Evolutionary conservation across 1,284 basidiomycete genomes (phyloP), one percentile per base, ranked within the genome.

Genomic region (Apiotrichum mycotoxinovorans): DNA sequence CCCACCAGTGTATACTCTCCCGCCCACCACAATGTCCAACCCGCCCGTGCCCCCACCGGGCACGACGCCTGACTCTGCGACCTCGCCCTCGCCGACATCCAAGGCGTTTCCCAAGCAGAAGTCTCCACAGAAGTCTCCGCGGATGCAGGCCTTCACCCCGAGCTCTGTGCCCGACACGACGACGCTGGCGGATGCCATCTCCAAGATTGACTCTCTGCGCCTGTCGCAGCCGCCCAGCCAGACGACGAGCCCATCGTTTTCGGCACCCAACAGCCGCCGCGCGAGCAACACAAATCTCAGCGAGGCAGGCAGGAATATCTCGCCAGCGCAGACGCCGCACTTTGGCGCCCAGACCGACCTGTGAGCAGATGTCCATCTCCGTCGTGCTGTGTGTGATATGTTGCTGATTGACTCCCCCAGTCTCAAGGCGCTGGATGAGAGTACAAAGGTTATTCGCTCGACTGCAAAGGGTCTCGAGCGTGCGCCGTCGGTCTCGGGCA

Each of bases 401-500:
- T 38, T 15, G 22, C 25, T 38, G 20, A 37, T 52, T 62, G 45
- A 58, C 51, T 17, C 18, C 4, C 30, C 17, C 49, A 76, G 74
- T 42, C 59, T 78, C 25, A 68, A 62, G 51, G 70, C 72, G 3
- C 63, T 78, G 35, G 76, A 78, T 52, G 73, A 78, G 55, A 72
- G 67, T 45, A 76, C 76, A 10, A 72, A 70, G 45, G 68, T 77
- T 2, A 64, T 78, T 22, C 59, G 74, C 43, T 66, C 72, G 49
- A 75, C 59, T 15, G 51, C 52, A 9, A 51, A 67, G 38, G 74
- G 73, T 3, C 72, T 72, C 1, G 64, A 68, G 15, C 57, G 74
- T 40, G 76, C 78, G 0, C 72, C 77, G 0, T 74, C 72, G 4
- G 78, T 79, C 10, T 75, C 74, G 0, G 78, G 78, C 37, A 79